These are phyloP conservation scores for Lentinula raphanica DNA, from an alignment of 768 basidiomycete genomes.

Conservation along the genomic window DNA sequence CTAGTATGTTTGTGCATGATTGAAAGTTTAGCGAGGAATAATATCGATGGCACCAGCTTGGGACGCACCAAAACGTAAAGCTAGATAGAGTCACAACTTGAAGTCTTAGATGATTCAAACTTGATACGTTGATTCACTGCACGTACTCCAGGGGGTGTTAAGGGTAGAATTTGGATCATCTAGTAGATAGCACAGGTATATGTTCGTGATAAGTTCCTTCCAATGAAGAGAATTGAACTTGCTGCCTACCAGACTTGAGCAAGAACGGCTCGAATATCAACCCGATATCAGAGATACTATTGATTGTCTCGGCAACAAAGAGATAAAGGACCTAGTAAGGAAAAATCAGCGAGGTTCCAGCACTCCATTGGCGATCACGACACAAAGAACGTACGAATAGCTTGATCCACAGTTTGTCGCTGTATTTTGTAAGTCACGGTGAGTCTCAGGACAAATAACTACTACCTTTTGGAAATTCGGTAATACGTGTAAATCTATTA, in stretches of 20 bases:
- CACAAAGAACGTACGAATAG: background rate
- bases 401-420: slow-evolving; percentile 3
- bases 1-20: too few relatives aligned
- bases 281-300: slow-evolving; percentile 4
- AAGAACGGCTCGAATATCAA: slow-evolving; percentile 6
- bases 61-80: background rate
- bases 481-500: slow-evolving; percentile 1
- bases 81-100: background rate
- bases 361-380: background rate
- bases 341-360: background rate
- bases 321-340: slow-evolving; percentile 4
- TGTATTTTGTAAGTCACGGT: background rate
- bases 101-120: background rate
- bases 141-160: slow-evolving; percentile 3
- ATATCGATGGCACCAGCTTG: background rate
- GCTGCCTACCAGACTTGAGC: slow-evolving; percentile 2
- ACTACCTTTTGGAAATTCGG: slow-evolving; percentile 1
- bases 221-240: too few relatives aligned
- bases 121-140: background rate
- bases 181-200: background rate
- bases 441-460: background rate
- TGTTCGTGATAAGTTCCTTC: background rate
- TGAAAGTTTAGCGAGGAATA: too few relatives aligned
- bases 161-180: background rate
- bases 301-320: slow-evolving; percentile 2